Evolutionary conservation across 495 filamentous ascomycete genomes (phyloP), one percentile per base, ranked within the genome.

Genomic region (Patellaria atrata): DNA sequence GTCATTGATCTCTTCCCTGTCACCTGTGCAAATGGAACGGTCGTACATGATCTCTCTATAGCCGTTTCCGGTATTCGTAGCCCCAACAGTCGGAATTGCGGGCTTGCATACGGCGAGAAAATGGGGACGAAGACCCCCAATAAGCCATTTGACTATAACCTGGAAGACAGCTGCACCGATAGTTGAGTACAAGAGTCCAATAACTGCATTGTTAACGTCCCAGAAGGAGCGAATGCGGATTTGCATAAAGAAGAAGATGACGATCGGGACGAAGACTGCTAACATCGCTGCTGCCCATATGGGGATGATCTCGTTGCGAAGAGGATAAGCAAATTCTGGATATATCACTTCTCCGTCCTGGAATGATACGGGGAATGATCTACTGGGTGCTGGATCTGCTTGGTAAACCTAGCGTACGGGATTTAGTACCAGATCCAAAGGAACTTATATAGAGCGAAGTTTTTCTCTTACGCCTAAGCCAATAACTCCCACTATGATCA

Each of bases 161-260:
- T 72, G 68, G 44, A 71, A 70, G n/a, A 67, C 58, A 8, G 63
- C 67, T 11, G 68, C 67, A 8, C 61, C 58, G 52, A 78, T 70
- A 30, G 77, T 54, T 2, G 62, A 58, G 54, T 76, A 76, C 8
- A 75, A 50, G 0, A 77, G 55, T 4, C 75, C 75, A 25, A 75
- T 57, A 27, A 68, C 52, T 21, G 63, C 73, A 39, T 75, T 76
- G 54, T 76, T 77, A 31, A 64, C 51, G 38, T 79, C 75, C 73
- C 72, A 77, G 58, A 77, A 77, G 22, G 64, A 70, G 27, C 70
- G 65, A 22, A 73, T 60, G 7, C 73, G 64, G 38, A 77, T 63
- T 47, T 77, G 71, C 51, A 65, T 46, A 17, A 66, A 13, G 3
- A 55, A 17, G 41, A 70, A 53, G 30, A 66, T 44, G 31, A 54